Base-by-base conservation (phyloP, 441 rosid genomes). In the Mallotus japonicus region DNA sequence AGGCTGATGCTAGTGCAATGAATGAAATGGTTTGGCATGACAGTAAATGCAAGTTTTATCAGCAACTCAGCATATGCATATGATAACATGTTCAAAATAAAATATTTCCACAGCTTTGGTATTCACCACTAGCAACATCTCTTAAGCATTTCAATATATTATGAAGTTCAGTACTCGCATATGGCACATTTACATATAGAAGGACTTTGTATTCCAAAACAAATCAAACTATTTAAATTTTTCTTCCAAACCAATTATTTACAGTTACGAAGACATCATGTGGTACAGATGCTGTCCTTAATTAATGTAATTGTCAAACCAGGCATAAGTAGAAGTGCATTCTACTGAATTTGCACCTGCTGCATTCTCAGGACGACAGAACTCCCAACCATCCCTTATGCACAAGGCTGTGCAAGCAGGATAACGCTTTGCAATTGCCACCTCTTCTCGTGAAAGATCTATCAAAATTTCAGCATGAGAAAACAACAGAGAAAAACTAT, bases 321-420 rank as follows among this genome's bases (percentile, higher is more conserved):
- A 62, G 42, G 63, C 3, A 59, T 12, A n/a, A 22, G 2, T 0
- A 13, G 17, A 44, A 71, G 57, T 13, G 37, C 17, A 9, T 49
- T 24, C 60, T 74, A 20, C 67, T 75, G 65, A 78, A 74, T 65
- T 60, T 65, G 40, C 50, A 95, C 99, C 99, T 85, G 95, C 87
- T 42, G 98, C 98, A 46, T 80, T 87, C 60, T 95, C 98, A 72
- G 97, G 86, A 77, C 83, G 91, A 86, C 94, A 91, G 74, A 95
- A 85, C 82, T 95, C 99, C 98, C 97, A 93, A 73, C 99, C 99
- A 84, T 90, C 93, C 87, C 97, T 87, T 70, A 95, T 83, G 87
- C 99, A 95, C 87, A 89, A 77, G 54, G 96, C 92, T 44, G 95
- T 76, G n/a, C 88, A 89, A 56, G 92, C 80, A 73, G 99, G 99